phyloP scores from a whole-genome alignment of 208 protist genomes.

The Trypanosoma caninum region DNA sequence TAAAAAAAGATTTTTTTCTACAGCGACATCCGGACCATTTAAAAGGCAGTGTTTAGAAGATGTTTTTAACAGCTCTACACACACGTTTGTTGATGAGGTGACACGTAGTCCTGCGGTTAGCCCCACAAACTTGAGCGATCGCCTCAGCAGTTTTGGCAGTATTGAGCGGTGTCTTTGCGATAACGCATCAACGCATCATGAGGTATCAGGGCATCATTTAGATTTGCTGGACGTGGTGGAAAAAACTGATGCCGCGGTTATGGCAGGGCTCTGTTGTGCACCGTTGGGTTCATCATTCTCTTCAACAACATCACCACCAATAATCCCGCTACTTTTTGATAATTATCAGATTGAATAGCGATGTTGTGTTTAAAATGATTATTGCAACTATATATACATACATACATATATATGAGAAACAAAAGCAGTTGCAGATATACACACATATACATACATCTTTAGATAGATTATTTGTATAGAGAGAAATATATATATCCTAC shows the following conservation, averaged over 20 bases:
- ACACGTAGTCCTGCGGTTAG: too few relatives aligned
- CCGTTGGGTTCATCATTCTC: too few relatives aligned
- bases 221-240: constrained; percentile 6
- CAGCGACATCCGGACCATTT: background rate
- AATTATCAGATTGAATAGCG: background rate
- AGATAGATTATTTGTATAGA: too few relatives aligned
- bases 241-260: background rate
- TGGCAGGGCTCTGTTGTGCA: background rate
- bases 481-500: too few relatives aligned
- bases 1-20: too few relatives aligned
- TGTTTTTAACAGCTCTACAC: background rate
- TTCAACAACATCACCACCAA: constrained; percentile 8
- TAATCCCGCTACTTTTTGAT: constrained; percentile 12
- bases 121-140: too few relatives aligned
- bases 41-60: background rate
- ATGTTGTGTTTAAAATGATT: background rate
- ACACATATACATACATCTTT: too few relatives aligned
- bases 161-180: constrained; percentile 21
- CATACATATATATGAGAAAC: constrained; percentile 6
- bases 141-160: background rate
- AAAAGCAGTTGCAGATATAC: too few relatives aligned
- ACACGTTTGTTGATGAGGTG: background rate
- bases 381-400: background rate
- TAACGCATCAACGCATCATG: background rate
- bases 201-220: background rate